Base-by-base conservation (phyloP, 108 stramenopile genomes). In the Cyclotella kingstonii region DNA sequence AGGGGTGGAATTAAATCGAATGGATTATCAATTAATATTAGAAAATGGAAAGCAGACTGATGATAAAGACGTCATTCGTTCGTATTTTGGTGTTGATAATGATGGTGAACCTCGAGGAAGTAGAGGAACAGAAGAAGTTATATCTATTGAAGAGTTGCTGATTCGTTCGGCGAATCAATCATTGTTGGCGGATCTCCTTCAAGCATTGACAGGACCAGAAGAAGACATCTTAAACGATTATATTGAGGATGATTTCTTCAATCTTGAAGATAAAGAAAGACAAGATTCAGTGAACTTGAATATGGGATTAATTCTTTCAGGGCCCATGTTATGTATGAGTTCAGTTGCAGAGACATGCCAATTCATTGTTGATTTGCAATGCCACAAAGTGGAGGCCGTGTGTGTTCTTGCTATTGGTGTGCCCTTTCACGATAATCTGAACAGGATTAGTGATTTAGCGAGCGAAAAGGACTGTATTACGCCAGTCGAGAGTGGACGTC, bases 101-200 rank as follows among this genome's bases (percentile, higher is more conserved):
- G 54, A 35, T 17, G 61, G 12, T 7, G 54, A 50, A n/a, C n/a
- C n/a, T n/a, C 0, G 29, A 21, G 6, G 33, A 35, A 33, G 68
- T 15, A 23, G 39, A 46, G 1, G 50, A 45, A n/a, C 47, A 34
- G 12, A 34, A 51, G 3, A 29, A 29, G 18, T 36, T 5, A 21
- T 36, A 4, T 23, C 67, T 41, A 22, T 35, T 68, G 43, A 68
- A 73, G 61, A 76, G 64, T 27, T 78, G 15, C 48, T 78, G 30
- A 42, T 78, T 41, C 82, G 87, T 29, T 77, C 84, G 33, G 84
- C 91, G 27, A 93, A 93, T 67, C 91, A 93, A 53, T 87, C 87
- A 4, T 51, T 93, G 40, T 58, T 93, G 57, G 87, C 91, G 0
- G 91, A 93, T 70, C 43, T 82, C 10, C 44, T 93, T 2, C 75